A percentile compares a stretch with the other conserved stretches of the same genome.
phyloP scores from a whole-genome alignment of 2,329 filamentous ascomycete species.

The Alternaria angustiovoidea region DNA sequence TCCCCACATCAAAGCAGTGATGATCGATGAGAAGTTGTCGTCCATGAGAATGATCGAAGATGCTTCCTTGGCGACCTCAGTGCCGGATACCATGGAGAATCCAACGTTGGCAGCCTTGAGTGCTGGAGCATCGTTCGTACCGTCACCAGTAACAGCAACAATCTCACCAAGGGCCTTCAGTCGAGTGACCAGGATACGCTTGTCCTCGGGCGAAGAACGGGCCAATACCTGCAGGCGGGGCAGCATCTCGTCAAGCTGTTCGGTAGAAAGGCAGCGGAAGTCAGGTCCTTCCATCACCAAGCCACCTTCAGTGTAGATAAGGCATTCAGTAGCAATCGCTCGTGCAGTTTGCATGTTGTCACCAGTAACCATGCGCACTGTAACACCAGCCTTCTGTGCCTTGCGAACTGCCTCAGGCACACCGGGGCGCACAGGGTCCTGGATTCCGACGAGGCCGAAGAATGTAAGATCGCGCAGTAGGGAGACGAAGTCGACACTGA shows the following conservation, averaged over 20 bases:
- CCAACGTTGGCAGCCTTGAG: slow-evolving; percentile 98
- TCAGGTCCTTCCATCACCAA: slow-evolving; percentile 85
- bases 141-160: slow-evolving; percentile 97
- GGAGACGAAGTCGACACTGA: slow-evolving; percentile 31
- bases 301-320: slow-evolving; percentile 81
- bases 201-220: slow-evolving; percentile 93
- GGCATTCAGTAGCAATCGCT: slow-evolving; percentile 94
- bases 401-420: slow-evolving; percentile 84
- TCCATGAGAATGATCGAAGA: slow-evolving; percentile 97
- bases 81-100: slow-evolving; percentile 93
- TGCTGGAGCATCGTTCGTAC: slow-evolving; percentile 95
- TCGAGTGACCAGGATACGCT: slow-evolving; percentile 92
- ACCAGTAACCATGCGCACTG: slow-evolving; percentile 95
- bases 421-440: slow-evolving; percentile 92
- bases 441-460: slow-evolving; percentile 89
- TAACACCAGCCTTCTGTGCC: slow-evolving; percentile 89
- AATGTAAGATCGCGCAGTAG: slow-evolving; percentile 68
- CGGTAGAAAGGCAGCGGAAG: slow-evolving; percentile 81
- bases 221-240: slow-evolving; percentile 88
- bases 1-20: slow-evolving; percentile 92
- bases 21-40: slow-evolving; percentile 97
- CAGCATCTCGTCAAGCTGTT: slow-evolving; percentile 81
- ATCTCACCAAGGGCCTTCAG: slow-evolving; percentile 90
- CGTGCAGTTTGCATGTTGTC: slow-evolving; percentile 97
- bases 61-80: slow-evolving; percentile 92